Evolutionary conservation across 768 basidiomycete species (phyloP).

Genomic region (Lactifluus subvellereus): DNA sequence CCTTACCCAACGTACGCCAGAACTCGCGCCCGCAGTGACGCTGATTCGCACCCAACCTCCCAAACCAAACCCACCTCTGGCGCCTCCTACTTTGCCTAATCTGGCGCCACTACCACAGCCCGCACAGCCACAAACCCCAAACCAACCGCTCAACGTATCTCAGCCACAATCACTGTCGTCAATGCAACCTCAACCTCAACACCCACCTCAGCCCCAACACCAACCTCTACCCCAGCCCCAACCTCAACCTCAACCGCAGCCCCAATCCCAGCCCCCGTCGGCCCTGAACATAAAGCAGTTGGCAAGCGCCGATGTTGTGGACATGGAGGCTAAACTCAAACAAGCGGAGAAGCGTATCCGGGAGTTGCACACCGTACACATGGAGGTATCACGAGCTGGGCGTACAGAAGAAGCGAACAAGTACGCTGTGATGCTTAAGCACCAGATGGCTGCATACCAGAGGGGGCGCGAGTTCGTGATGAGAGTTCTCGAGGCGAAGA

Average conservation of each 20-base stretch:
- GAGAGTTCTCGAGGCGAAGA: conserved; percentile 1
- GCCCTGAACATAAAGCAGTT: not conserved
- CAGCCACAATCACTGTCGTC: not conserved
- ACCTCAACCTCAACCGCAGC: not conserved
- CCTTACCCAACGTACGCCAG: conserved; percentile 14
- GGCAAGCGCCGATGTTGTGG: not conserved
- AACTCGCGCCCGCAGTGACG: conserved; percentile 1
- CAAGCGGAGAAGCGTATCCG: conserved; percentile 8
- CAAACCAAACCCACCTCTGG: not conserved
- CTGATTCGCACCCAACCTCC: conserved; percentile 1
- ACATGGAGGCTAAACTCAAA: conserved; percentile 10
- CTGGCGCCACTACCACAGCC: not conserved
- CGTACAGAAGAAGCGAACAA: conserved; percentile 6
- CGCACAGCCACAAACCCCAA: conserved; percentile 2
- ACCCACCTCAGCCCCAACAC: not conserved
- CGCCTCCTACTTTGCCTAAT: conserved; percentile 9
- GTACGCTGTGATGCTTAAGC: not conserved
- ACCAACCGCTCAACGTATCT: not conserved
- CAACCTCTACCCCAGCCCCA: not conserved
- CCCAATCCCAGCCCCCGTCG: not conserved
- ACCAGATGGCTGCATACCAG: not conserved
- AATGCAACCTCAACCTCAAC: conserved; percentile 2
- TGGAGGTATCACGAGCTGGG: conserved; percentile 3
- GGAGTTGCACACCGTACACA: not conserved
- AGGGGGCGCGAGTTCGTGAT: conserved; percentile 1